These are phyloP conservation scores for Mycena capillaripes DNA, from an alignment of 768 basidiomycete genomes.

Conservation along the genomic window DNA sequence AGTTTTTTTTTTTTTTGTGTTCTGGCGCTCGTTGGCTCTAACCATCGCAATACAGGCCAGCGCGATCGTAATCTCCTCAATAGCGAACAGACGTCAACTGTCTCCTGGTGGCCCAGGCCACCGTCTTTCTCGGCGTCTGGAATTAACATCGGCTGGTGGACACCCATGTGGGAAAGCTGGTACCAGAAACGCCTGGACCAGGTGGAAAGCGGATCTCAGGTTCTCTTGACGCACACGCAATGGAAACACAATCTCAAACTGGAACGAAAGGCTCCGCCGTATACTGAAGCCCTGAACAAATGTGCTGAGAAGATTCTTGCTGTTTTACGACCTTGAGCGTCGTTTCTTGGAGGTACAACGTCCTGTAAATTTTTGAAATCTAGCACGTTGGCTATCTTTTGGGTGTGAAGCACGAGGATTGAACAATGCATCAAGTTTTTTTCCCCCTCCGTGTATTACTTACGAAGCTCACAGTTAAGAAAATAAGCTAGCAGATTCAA, in stretches of 20 bases:
- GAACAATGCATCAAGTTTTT: too few relatives aligned
- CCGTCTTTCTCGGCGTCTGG: slow-evolving; percentile 27
- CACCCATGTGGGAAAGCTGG: slow-evolving; percentile 39
- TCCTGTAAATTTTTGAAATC: not conserved
- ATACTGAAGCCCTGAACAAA: not conserved
- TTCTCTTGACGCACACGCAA: not conserved
- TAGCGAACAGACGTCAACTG: slow-evolving; percentile 21
- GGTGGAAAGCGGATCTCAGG: slow-evolving; percentile 1
- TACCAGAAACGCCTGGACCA: slow-evolving; percentile 32
- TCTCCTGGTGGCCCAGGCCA: slow-evolving; percentile 41
- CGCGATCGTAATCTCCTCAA: slow-evolving; percentile 4
- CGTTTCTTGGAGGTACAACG: not conserved
- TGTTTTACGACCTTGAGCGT: not conserved
- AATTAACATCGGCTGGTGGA: slow-evolving; percentile 39
- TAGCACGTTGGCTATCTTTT: too few relatives aligned
- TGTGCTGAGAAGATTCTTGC: not conserved
- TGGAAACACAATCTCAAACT: slow-evolving; percentile 12
- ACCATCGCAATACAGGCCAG: not conserved
- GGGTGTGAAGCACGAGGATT: too few relatives aligned
- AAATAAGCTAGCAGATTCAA: too few relatives aligned
- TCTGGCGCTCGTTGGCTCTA: not conserved
- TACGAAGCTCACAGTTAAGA: too few relatives aligned
- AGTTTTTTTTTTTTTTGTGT: not conserved
- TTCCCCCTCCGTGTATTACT: too few relatives aligned
- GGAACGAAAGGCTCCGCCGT: not conserved